These are phyloP conservation scores for Hypholoma sublateritium DNA, from an alignment of 768 basidiomycete species.

Conservation along the genomic window DNA sequence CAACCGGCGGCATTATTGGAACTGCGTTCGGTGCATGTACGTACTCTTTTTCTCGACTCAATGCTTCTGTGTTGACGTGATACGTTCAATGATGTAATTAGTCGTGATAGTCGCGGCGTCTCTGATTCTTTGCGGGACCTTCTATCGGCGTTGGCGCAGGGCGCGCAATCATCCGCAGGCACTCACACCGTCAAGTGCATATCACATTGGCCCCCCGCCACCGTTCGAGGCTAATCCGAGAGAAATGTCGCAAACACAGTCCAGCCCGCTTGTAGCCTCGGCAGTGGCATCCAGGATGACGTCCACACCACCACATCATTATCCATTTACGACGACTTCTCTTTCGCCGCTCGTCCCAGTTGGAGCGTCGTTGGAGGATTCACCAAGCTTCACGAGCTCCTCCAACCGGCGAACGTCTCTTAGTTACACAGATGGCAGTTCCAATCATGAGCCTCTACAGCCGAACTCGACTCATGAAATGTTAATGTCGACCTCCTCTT, in stretches of 20 bases:
- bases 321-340: constrained; percentile 2
- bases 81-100: constrained; percentile 2
- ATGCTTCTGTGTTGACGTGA: not conserved
- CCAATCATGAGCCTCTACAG: constrained; percentile 10
- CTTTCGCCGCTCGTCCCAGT: constrained; percentile 14
- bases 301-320: constrained; percentile 9
- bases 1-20: constrained; percentile 4
- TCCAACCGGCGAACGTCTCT: constrained; percentile 15
- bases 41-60: not conserved
- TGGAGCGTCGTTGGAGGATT: constrained; percentile 6
- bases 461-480: constrained; percentile 9
- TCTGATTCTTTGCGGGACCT: constrained; percentile 18
- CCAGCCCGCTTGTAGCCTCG: constrained; percentile 15
- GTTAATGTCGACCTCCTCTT: constrained; percentile 7
- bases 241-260: constrained; percentile 22
- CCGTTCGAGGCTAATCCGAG: constrained; percentile 3
- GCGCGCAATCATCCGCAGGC: constrained; percentile 20
- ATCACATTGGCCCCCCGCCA: constrained; percentile 5
- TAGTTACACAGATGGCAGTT: constrained; percentile 12
- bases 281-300: constrained; percentile 13
- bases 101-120: constrained; percentile 20
- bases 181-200: constrained; percentile 7
- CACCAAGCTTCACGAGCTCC: constrained; percentile 12
- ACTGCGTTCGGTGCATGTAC: constrained; percentile 17
- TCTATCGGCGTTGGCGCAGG: constrained; percentile 18